Percentiles rank a stretch among this genome's conserved stretches.
Conservation (phyloP, 495 filamentous ascomycete genomes). For the Xylaria acuta region DNA sequence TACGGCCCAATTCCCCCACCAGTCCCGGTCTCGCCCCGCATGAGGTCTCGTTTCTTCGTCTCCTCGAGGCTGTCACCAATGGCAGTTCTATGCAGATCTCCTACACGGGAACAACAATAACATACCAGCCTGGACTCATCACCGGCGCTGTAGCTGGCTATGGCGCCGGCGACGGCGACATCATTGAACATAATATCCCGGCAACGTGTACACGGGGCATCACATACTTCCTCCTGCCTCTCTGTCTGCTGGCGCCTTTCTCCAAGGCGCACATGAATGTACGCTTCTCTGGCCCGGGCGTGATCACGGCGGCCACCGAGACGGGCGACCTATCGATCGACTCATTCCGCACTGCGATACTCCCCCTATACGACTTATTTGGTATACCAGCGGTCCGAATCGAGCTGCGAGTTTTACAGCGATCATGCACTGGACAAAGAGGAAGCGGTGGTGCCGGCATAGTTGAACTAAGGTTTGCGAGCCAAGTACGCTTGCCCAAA, state of each 20-base stretch:
- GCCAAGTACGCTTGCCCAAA: slow-evolving; percentile 90
- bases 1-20: slow-evolving; percentile 82
- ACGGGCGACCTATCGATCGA: slow-evolving; percentile 88
- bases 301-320: slow-evolving; percentile 85
- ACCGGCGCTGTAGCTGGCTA: slow-evolving; percentile 74
- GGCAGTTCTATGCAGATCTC: slow-evolving; percentile 93
- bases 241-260: slow-evolving; percentile 93
- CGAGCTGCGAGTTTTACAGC: slow-evolving; percentile 80
- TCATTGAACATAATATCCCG: slow-evolving; percentile 79
- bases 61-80: slow-evolving; percentile 95
- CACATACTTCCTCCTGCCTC: slow-evolving; percentile 89
- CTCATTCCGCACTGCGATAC: slow-evolving; percentile 88
- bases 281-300: slow-evolving; percentile 85
- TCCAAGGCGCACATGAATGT: slow-evolving; percentile 87
- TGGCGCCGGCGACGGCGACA: slow-evolving; percentile 69
- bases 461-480: slow-evolving; percentile 88
- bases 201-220: slow-evolving; percentile 76
- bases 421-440: slow-evolving; percentile 75
- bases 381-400: slow-evolving; percentile 82
- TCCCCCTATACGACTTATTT: slow-evolving; percentile 88
- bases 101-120: slow-evolving; percentile 88
- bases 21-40: slow-evolving; percentile 87
- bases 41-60: slow-evolving; percentile 94
- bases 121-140: slow-evolving; percentile 91
- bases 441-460: slow-evolving; percentile 86